Evolutionary conservation across 148 eudicot species (phyloP), one percentile per base, ranked within the genome.

Genomic region (Dianthus caryophyllus): DNA sequence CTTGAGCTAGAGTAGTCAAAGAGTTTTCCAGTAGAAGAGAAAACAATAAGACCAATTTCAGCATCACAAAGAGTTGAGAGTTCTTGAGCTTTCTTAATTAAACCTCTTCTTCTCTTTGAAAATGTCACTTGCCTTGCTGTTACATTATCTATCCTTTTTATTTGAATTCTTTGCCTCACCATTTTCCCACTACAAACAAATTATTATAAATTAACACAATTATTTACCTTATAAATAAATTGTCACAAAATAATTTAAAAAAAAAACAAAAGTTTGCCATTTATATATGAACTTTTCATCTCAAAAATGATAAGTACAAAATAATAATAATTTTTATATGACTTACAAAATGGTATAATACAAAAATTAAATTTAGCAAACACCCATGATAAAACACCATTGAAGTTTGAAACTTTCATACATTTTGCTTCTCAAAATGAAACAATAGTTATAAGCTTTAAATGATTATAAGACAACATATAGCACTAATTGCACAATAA

Each of bases 61-160:
- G 83, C 83, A 73, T 80, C 83, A 66, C 83, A 80, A 1, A 80
- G 80, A 53, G 78, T 73, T 13, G 78, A 61, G 20, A 80, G 79
- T 52, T 80, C 83, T 31, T 66, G 73, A 25, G 83, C 80, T 63
- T 80, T 80, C 78, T 80, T 80, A 18, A 80, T 66, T 9, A 80
- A 68, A 18, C 80, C 83, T 76, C 80, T 80, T 66, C 82, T 72
- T 51, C 82, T 68, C 79, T 79, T 79, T 15, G 82, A 79, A 55
- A 79, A 79, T 2, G 77, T 80, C 11, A 80, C 83, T 70, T 80
- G 83, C 24, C 83, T 73, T 6, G 80, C 83, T 0, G 77, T 77
- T 20, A 64, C 41, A 68, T 76, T 76, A 12, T 80, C 83, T 3
- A 80, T 80, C 78, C 73, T 80, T 80, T 80, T 80, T 71, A 80